phyloP scores from a whole-genome alignment of 2,329 filamentous ascomycete genomes.

The Venturia aucupariae region DNA sequence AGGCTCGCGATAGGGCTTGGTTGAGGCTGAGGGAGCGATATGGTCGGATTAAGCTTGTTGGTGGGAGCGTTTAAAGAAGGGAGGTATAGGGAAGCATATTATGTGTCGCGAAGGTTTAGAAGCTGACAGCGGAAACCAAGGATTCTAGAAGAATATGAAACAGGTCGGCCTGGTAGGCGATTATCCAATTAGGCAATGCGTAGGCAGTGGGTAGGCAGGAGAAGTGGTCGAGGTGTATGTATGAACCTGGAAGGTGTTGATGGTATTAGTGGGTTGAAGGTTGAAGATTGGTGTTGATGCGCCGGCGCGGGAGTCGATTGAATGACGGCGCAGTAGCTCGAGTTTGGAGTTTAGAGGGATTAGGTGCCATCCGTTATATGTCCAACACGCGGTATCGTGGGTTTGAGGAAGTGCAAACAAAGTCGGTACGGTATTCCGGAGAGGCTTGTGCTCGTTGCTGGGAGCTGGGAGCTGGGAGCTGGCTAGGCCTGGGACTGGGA shows the following conservation, averaged over 20 bases:
- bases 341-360: background rate
- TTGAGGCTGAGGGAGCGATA: background rate
- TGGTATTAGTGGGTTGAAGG: background rate
- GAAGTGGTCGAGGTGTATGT: background rate
- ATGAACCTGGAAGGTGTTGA: background rate
- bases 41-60: background rate
- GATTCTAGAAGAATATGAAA: background rate
- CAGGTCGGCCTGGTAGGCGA: background rate
- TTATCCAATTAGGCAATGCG: background rate
- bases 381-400: background rate
- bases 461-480: background rate
- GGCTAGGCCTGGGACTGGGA: too few species aligned
- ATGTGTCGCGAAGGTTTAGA: background rate
- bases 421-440: background rate
- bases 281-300: background rate
- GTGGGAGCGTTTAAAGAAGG: background rate
- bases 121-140: background rate
- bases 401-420: constrained; percentile 3
- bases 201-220: background rate
- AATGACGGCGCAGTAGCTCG: background rate
- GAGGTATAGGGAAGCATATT: constrained; percentile 5
- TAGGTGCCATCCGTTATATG: constrained; percentile 4
- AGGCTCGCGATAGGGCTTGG: background rate
- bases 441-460: background rate
- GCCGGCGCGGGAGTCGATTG: background rate